A percentile compares a stretch with the other conserved stretches of the same genome.
phyloP scores from a whole-genome alignment of 257 asterid species.

The Apocynum venetum region DNA sequence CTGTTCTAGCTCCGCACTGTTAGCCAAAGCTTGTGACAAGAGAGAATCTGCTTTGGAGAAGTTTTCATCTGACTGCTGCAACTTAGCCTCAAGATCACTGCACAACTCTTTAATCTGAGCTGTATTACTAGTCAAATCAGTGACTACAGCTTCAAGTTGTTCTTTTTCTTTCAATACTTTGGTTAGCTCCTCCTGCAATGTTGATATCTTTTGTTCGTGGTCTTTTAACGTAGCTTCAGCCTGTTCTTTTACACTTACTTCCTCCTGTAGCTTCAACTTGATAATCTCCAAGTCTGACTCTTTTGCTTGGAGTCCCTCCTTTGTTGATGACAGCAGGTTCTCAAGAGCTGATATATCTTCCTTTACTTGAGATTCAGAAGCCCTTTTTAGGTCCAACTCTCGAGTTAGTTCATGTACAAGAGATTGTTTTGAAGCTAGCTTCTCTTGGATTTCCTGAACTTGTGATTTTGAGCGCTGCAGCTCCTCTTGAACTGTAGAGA shows the following conservation, averaged over 20 bases:
- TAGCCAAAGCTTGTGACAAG: slow-evolving; percentile 65
- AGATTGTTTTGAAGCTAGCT: slow-evolving; percentile 68
- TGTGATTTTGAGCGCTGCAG: slow-evolving; percentile 62
- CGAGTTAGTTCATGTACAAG: slow-evolving; percentile 41
- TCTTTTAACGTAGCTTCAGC: slow-evolving; percentile 38
- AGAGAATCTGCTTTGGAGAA: slow-evolving; percentile 69
- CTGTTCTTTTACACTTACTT: slow-evolving; percentile 37
- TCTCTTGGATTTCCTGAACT: slow-evolving; percentile 50
- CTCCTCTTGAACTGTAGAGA: slow-evolving; percentile 55
- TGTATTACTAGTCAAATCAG: slow-evolving; percentile 47
- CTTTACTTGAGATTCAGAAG: slow-evolving; percentile 54
- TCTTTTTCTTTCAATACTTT: slow-evolving; percentile 48
- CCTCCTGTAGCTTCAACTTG: slow-evolving; percentile 53
- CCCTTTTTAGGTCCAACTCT: slow-evolving; percentile 47
- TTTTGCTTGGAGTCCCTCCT: slow-evolving; percentile 42
- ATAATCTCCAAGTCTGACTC: slow-evolving; percentile 49
- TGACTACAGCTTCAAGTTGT: slow-evolving; percentile 53
- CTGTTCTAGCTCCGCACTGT: slow-evolving; percentile 65
- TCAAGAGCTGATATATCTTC: slow-evolving; percentile 54
- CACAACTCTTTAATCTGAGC: slow-evolving; percentile 64
- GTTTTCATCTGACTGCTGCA: slow-evolving; percentile 74
- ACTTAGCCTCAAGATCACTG: slow-evolving; percentile 68
- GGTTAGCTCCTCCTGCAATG: slow-evolving; percentile 45
- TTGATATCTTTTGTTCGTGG: slow-evolving; percentile 42
- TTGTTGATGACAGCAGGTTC: slow-evolving; percentile 35